Evolutionary conservation across 495 filamentous ascomycete genomes (phyloP), one percentile per base, ranked within the genome.

Genomic region (Penicillium maclennaniae): DNA sequence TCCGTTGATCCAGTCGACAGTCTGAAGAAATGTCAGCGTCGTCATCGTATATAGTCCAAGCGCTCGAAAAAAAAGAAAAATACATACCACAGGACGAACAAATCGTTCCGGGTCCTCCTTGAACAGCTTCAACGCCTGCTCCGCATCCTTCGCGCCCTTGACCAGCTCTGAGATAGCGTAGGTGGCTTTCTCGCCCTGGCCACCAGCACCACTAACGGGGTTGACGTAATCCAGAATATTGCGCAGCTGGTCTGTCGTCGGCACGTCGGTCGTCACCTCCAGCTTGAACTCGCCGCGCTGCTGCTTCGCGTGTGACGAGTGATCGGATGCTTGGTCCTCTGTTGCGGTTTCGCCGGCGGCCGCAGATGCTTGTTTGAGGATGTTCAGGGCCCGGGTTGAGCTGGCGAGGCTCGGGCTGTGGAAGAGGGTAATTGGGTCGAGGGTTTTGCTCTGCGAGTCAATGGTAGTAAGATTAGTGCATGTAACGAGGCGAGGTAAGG

Each of bases 341-440:
- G 83, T 84, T 16, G 87, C 81, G 5, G 72, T 67, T 44, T 78
- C 68, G 1, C 75, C 56, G 9, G 87, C 85, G 12, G 75, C 75
- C n/a, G 83, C 79, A 4, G 85, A 85, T 10, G 82, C 74, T 69
- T 88, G 82, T 65, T 92, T 92, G 21, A 97, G 82, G 45, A 92
- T 68, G 23, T 83, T 84, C 20, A 86, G 79, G 27, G 83, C 81
- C 40, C 83, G 82, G 14, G 77, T 76, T 3, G 89, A 95, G 57
- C 83, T 69, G 3, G 83, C 74, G 16, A 78, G 71, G 38, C 71
- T 73, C 21, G 92, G 81, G 58, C 85, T 83, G 81, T 97, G 92
- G 81, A 97, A 98, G 76, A 98, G 86, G 51, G 91, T 96, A 62
- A 98, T 85, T 55, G 95, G 84, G 77, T 97, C 90, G 71, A 89